Evolutionary conservation across 352 stramenopile genomes (phyloP), one percentile per base, ranked within the genome.

Genomic region (Phytophthora tubulina): DNA sequence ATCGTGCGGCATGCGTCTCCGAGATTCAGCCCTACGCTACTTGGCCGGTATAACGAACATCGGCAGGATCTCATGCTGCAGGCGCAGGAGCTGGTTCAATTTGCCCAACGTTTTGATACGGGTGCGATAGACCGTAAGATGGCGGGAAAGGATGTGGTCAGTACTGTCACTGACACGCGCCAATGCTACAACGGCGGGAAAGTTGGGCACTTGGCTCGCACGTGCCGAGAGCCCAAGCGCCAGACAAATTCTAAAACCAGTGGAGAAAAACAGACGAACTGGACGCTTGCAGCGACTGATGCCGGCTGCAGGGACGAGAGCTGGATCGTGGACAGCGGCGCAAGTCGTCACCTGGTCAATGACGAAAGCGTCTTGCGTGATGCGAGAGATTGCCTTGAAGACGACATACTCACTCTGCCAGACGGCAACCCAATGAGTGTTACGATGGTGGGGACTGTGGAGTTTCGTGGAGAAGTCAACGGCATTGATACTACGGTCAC

Each of bases 311-410:
- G n/a, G n/a, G 15, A 27, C 14, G 6, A 62, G 41, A 21, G 39
- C 13, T 56, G 51, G 42, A 57, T 68, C 7, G 9, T 69, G 1
- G 61, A 51, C 51, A 62, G 50, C 35, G 42, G 41, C 11, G 32
- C 51, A n/a, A 62, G 61, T 56, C 39, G 50, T 2, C 61, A 62
- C 21, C n/a, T 62, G 13, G 36, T 58, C 13, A 70, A 57, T 21
- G 52, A 53, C 39, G 53, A 13, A 30, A 63, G 32, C 31, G 3
- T 63, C 5, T 32, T 54, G 8, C 42, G 31, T 8, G 42, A 63
- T 41, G 56, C 31, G 39, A 63, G 35, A 15, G 56, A 36, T 3
- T 62, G 54, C 31, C 31, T 2, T 9, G 8, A n/a, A 5, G 45
- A 2, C 5, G 17, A 52, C 3, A 21, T n/a, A 6, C 56, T 63